Evolutionary conservation across 2,329 filamentous ascomycete genomes (phyloP).

Genomic region (Trichoderma sp.): DNA sequence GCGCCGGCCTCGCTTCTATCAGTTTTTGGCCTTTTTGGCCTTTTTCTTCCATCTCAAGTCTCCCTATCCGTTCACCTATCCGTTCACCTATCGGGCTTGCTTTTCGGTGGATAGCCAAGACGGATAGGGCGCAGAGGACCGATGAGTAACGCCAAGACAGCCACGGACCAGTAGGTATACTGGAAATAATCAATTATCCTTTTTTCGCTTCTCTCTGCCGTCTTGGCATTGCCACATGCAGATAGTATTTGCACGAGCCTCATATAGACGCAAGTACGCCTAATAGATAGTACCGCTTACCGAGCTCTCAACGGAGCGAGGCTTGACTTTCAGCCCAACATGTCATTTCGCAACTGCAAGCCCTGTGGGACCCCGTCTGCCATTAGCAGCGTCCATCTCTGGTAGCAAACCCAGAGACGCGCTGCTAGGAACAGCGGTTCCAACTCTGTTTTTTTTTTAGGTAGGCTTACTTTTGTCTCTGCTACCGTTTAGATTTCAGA

Average conservation of each 20-base stretch:
- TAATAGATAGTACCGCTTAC: neutral
- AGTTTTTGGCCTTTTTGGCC: too few relatives aligned
- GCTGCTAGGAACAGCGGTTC: neutral
- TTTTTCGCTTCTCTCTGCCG: neutral
- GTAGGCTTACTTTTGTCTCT: neutral
- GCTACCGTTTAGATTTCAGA: neutral
- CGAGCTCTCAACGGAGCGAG: neutral
- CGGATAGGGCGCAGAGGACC: neutral
- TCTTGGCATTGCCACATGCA: neutral
- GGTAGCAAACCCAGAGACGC: neutral
- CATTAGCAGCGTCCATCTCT: neutral
- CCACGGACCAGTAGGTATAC: neutral
- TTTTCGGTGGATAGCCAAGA: neutral
- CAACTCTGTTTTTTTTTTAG: neutral
- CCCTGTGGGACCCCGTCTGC: neutral
- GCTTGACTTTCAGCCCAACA: slow-evolving; percentile 1
- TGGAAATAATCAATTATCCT: neutral
- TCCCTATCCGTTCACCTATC: neutral
- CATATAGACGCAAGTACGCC: neutral
- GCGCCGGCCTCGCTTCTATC: neutral
- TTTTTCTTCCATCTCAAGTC: too few relatives aligned
- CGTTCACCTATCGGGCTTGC: neutral
- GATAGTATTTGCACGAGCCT: neutral
- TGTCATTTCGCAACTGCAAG: neutral
- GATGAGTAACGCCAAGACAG: neutral